Evolutionary conservation across 208 protist genomes (phyloP).

Genomic region (Acanthamoeba culbertsoni): DNA sequence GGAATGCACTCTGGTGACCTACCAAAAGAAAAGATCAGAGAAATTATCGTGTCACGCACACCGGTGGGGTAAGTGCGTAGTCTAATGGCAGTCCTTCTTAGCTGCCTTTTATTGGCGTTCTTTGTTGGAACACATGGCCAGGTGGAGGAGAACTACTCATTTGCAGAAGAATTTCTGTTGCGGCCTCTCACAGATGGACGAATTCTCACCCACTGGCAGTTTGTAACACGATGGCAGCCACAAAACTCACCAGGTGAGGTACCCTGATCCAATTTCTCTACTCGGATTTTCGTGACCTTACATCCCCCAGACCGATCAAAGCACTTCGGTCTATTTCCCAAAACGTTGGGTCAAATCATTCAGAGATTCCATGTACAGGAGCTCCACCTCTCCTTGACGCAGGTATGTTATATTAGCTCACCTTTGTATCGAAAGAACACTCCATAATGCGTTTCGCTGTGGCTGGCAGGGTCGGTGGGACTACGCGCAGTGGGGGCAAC

Average conservation of each 20-base stretch:
- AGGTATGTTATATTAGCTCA: background rate
- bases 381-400: slow-evolving; percentile 47
- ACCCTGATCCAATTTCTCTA: background rate
- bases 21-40: too few species aligned
- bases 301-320: background rate
- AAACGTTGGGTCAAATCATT: slow-evolving; percentile 54
- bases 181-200: slow-evolving; percentile 4
- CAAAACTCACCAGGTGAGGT: background rate
- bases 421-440: too few species aligned
- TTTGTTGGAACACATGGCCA: background rate
- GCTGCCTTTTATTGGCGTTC: background rate
- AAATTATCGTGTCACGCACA: too few species aligned
- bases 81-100: background rate
- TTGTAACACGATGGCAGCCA: slow-evolving; percentile 1
- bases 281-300: background rate
- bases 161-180: slow-evolving; percentile 37
- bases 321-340: slow-evolving; percentile 54
- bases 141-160: background rate
- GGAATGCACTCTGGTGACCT: too few species aligned
- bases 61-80: background rate
- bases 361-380: slow-evolving; percentile 24
- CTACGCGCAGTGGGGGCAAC: slow-evolving; percentile 74
- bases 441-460: background rate
- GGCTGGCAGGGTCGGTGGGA: slow-evolving; percentile 80
- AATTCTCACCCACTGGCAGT: slow-evolving; percentile 37